These are phyloP conservation scores for Apiospora phragmitis DNA, from an alignment of 2,329 filamentous ascomycete genomes.

Conservation along the genomic window DNA sequence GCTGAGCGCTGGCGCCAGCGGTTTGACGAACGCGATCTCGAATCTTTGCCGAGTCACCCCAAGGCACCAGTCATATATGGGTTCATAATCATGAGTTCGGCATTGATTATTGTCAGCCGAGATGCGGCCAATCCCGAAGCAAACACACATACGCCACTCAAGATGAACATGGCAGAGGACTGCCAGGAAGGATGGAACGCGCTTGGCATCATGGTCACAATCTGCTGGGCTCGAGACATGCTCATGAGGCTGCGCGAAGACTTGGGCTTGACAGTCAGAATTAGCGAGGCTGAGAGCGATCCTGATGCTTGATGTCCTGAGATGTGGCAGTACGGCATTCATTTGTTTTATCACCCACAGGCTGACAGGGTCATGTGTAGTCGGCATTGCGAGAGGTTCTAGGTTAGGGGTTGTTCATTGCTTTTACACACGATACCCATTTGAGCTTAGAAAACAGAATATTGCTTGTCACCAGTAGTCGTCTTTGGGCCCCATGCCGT, in stretches of 20 bases:
- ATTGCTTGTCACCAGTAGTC: background rate
- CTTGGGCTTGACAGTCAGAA: conserved; percentile 4
- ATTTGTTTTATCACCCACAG: background rate
- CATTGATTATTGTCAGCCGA: conserved; percentile 31
- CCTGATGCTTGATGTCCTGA: conserved; percentile 17
- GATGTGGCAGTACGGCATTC: background rate
- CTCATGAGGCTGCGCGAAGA: conserved; percentile 15
- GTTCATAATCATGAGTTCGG: conserved; percentile 32
- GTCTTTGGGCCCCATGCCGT: background rate
- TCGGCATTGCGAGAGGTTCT: background rate
- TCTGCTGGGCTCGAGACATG: conserved; percentile 34
- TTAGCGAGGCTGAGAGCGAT: conserved; percentile 12
- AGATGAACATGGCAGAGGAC: conserved; percentile 30
- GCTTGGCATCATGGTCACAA: conserved; percentile 31
- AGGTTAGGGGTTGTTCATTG: background rate
- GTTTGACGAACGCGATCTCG: background rate
- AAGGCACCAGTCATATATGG: conserved; percentile 30
- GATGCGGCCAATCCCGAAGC: conserved; percentile 28
- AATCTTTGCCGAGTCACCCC: conserved; percentile 7
- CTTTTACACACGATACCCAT: background rate
- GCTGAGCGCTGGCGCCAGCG: conserved; percentile 23
- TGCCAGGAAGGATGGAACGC: conserved; percentile 35
- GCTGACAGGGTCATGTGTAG: background rate
- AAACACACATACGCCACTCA: conserved; percentile 26
- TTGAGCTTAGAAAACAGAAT: background rate